Percentiles rank a stretch among this genome's conserved stretches.
These are phyloP conservation scores for Panaeolus cyanescens DNA, from an alignment of 768 basidiomycete genomes.

Conservation along the genomic window DNA sequence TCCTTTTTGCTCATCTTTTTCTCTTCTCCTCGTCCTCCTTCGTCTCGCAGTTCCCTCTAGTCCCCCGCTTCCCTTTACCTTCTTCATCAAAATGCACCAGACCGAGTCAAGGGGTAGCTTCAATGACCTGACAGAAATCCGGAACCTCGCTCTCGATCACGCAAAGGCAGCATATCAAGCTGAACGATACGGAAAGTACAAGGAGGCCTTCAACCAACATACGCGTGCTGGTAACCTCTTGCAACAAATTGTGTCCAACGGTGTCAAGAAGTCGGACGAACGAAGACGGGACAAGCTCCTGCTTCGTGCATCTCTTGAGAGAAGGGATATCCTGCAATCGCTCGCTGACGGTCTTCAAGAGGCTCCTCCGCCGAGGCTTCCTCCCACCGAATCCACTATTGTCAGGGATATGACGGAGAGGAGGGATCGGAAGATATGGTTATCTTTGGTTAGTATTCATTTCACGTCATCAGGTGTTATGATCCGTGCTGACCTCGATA, in stretches of 20 bases:
- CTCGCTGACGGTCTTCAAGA: background rate
- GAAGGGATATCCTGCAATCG: background rate
- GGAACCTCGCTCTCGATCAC: background rate
- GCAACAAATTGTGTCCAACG: background rate
- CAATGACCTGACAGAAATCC: background rate
- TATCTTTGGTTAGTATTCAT: background rate
- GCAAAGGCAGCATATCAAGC: background rate
- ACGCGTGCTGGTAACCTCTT: background rate
- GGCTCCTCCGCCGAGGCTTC: background rate
- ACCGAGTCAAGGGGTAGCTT: background rate
- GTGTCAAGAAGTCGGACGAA: background rate
- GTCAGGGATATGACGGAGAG: background rate
- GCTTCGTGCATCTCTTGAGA: background rate
- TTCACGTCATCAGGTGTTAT: background rate
- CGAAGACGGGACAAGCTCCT: background rate
- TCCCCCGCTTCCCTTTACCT: background rate
- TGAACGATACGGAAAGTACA: background rate
- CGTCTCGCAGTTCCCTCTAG: too few relatives aligned
- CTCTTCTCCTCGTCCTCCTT: background rate
- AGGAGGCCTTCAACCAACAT: background rate
- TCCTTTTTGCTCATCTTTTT: background rate
- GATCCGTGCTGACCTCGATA: background rate
- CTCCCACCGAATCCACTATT: background rate
- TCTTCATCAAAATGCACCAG: background rate
- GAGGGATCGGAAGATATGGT: background rate